Conservation (phyloP, 2,329 filamentous ascomycete genomes). For the Podosphaera leucotricha region DNA sequence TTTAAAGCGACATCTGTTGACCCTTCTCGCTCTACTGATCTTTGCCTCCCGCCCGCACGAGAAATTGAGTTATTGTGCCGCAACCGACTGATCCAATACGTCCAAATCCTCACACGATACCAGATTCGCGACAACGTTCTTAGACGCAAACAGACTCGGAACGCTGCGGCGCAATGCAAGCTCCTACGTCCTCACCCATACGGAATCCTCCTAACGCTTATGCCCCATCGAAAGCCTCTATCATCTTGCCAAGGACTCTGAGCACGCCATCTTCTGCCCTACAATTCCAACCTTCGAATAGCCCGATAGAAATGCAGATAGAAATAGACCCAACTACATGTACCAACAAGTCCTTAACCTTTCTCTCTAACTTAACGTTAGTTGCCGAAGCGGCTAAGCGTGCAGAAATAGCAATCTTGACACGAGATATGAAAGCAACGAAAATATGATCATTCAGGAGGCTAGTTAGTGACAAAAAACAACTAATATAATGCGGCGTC, state of each 20-base stretch:
- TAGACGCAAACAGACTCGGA: background rate
- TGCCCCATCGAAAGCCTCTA: constrained; percentile 6
- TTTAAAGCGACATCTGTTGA: no score
- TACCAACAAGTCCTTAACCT: constrained; percentile 30
- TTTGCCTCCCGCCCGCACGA: no score
- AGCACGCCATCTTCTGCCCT: background rate
- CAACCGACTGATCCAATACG: no score
- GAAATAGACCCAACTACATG: background rate
- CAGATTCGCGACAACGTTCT: background rate
- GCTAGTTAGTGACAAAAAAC: background rate
- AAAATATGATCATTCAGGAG: constrained; percentile 5
- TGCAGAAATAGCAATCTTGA: constrained; percentile 71
- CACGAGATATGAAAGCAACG: constrained; percentile 53
- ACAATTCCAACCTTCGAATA: background rate
- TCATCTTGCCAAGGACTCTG: background rate
- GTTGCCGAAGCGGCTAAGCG: constrained; percentile 83
- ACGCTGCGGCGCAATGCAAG: background rate
- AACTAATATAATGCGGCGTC: no score
- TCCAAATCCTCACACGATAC: no score
- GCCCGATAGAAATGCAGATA: background rate
- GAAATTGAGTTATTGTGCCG: no score
- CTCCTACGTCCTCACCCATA: background rate
- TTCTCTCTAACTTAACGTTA: constrained; percentile 61
- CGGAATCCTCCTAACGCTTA: background rate
- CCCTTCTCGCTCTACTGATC: no score